A percentile compares a stretch with the other conserved stretches of the same genome.
phyloP scores from a whole-genome alignment of 768 basidiomycete species.

The Macrolepiota fuliginosa region DNA sequence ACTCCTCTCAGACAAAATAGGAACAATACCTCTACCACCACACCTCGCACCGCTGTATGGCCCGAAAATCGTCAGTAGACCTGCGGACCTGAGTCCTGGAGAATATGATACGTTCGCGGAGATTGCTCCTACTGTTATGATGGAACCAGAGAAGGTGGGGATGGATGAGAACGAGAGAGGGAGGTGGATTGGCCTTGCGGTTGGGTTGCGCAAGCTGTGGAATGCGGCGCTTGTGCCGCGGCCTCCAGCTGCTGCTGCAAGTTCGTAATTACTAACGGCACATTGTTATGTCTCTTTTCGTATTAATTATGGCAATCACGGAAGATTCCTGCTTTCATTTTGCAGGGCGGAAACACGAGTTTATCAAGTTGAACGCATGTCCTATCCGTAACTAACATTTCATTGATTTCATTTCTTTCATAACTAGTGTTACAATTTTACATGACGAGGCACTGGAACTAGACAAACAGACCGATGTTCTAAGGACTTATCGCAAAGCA shows the following conservation, averaged over 20 bases:
- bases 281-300: too few relatives aligned
- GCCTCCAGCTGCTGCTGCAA: background rate
- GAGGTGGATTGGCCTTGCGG: constrained; percentile 7
- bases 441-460: too few relatives aligned
- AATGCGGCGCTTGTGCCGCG: constrained; percentile 3
- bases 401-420: too few relatives aligned
- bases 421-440: too few relatives aligned
- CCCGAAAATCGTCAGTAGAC: constrained; percentile 3
- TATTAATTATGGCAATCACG: too few relatives aligned
- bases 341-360: too few relatives aligned
- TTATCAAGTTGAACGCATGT: too few relatives aligned
- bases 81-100: constrained; percentile 3
- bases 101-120: constrained; percentile 9
- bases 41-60: constrained; percentile 6
- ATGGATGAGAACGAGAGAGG: constrained; percentile 10
- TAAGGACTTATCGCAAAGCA: too few relatives aligned
- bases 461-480: too few relatives aligned
- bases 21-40: background rate
- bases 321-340: too few relatives aligned
- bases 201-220: constrained; percentile 7
- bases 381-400: too few relatives aligned
- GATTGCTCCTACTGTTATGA: constrained; percentile 1
- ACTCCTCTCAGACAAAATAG: constrained; percentile 2
- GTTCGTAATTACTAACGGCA: too few relatives aligned
- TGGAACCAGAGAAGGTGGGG: background rate